Evolutionary conservation across 306 rosid species (phyloP), one percentile per base, ranked within the genome.

Genomic region (Oxytropis ochrocephala): DNA sequence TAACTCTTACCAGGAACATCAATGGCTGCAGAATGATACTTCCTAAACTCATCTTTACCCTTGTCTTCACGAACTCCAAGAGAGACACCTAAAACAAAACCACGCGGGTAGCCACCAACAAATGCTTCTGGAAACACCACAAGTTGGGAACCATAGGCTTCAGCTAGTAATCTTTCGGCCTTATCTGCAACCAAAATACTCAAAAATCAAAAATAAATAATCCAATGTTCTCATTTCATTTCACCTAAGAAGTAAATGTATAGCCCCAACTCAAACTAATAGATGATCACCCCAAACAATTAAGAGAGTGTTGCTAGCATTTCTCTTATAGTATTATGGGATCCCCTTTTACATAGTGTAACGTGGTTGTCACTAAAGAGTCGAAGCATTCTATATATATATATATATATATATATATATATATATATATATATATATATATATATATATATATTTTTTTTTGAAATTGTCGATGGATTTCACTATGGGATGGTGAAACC

Each of bases 81-180:
- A 17, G 82, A 53, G 64, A 81, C 78, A n/a, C 97, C 97, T 16
- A 85, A 92, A 70, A 7, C 76, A 0, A 92, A 92, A 50, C 97
- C 97, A n/a, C 96, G 95, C 0, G 97, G 97, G 63, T 92, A 92
- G 6, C 97, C 97, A 11, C 95, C 97, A 19, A 92, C 84, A 79
- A 92, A 92, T 5, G 96, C 97, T 81, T 92, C 96, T 4, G 96
- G 97, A 80, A 92, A 92, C 66, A 92, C 86, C 75, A 92, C 96
- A 61, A 87, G 66, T 83, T 87, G 95, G 51, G 97, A 75, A 5
- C 97, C 97, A 73, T 77, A 12, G 89, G 97, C 95, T 81, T 89
- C 96, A 13, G 92, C 95, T 80, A 89, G 29, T 83, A 92, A 81
- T 53, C 95, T 87, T 76, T 89, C 97, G 29, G 97, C 96, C 85